These are phyloP conservation scores for Crithidia bombi DNA, from an alignment of 208 protist species.

Conservation along the genomic window DNA sequence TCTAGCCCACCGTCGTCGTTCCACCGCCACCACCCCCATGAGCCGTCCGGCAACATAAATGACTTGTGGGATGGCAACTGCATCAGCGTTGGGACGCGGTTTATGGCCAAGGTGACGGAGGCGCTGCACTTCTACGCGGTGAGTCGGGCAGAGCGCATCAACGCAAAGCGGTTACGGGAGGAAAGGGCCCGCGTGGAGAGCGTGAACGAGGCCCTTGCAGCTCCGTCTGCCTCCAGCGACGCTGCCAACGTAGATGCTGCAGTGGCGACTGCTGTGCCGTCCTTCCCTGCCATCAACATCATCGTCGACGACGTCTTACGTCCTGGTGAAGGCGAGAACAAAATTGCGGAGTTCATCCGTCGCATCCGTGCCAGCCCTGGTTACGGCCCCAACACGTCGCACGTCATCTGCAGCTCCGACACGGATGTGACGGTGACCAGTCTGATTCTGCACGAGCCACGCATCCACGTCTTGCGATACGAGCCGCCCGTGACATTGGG, in stretches of 20 bases:
- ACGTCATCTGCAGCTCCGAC: conserved; percentile 99
- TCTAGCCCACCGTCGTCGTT: not conserved
- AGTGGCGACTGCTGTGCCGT: not conserved
- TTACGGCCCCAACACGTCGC: conserved; percentile 97
- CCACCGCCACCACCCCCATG: conserved; percentile 10
- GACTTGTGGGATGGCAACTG: conserved; percentile 82
- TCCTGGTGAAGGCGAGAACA: conserved; percentile 97
- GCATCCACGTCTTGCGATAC: conserved; percentile 97
- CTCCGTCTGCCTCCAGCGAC: not conserved
- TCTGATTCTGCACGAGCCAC: conserved; percentile 97
- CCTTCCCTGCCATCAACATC: conserved; percentile 75
- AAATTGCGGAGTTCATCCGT: conserved; percentile 87
- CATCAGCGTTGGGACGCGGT: conserved; percentile 86
- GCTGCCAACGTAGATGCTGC: not conserved
- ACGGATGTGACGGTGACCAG: conserved; percentile 98
- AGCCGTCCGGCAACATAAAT: conserved; percentile 35
- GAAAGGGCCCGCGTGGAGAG: conserved; percentile 9
- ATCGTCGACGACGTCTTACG: conserved; percentile 94
- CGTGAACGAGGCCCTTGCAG: not conserved
- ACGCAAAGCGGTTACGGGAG: conserved; percentile 72
- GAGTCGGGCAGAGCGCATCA: conserved; percentile 85
- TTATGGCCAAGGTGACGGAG: conserved; percentile 82
- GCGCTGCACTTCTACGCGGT: conserved; percentile 83
- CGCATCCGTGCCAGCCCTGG: conserved; percentile 73
- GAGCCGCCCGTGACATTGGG: conserved; percentile 83